These are phyloP conservation scores for Inonotus hispidus DNA, from an alignment of 1,284 basidiomycete genomes.

Conservation along the genomic window DNA sequence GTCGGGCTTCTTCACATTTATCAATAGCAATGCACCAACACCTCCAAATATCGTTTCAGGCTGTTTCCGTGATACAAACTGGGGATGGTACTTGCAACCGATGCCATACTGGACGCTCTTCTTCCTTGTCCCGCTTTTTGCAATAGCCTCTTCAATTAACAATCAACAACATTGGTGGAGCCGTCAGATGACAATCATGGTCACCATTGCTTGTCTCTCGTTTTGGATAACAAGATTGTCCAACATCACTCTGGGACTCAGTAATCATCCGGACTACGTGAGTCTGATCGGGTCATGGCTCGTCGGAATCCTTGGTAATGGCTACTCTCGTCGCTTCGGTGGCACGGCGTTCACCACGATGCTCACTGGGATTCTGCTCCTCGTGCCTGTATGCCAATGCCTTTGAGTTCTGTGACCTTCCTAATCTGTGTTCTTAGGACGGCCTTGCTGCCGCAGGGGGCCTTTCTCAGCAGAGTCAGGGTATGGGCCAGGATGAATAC, in stretches of 20 bases:
- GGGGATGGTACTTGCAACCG: conserved; percentile 37
- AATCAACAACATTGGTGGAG: conserved; percentile 36
- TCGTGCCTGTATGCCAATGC: conserved; percentile 63
- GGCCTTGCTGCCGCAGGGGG: conserved; percentile 84
- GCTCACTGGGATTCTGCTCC: conserved; percentile 82
- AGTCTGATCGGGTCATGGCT: conserved; percentile 77
- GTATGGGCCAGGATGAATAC: conserved; percentile 52
- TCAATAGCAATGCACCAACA: conserved; percentile 39
- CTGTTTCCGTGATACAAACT: conserved; percentile 33
- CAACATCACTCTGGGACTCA: conserved; percentile 32
- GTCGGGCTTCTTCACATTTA: conserved; percentile 72
- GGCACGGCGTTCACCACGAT: conserved; percentile 85
- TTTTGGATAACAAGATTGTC: conserved; percentile 17
- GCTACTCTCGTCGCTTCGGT: conserved; percentile 71
- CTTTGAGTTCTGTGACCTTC: neutral
- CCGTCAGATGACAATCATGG: conserved; percentile 37
- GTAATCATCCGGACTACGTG: conserved; percentile 47
- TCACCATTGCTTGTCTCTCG: conserved; percentile 29
- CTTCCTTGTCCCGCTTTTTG: conserved; percentile 37
- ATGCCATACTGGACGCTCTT: conserved; percentile 35
- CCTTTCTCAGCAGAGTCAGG: conserved; percentile 63
- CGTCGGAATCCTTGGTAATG: conserved; percentile 75
- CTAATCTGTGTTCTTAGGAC: conserved; percentile 41
- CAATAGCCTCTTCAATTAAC: conserved; percentile 33
- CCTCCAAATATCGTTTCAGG: conserved; percentile 41